Evolutionary conservation across 2,329 filamentous ascomycete genomes (phyloP).

Genomic region (Escovopsis sp.): DNA sequence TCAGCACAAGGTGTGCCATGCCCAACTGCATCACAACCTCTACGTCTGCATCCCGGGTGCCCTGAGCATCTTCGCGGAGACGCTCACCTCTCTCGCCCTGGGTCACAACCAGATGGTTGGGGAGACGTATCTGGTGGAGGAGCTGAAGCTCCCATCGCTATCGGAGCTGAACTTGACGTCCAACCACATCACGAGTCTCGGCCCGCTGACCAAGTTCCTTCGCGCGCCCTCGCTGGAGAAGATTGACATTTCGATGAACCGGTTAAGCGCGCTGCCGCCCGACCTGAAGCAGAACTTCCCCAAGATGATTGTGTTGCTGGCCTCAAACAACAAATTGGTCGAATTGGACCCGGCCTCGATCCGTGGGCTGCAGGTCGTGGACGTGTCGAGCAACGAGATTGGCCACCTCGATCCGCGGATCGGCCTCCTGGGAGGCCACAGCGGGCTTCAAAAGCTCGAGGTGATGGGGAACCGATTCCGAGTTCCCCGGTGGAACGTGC

Average conservation of each 20-base stretch:
- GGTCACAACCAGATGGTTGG: constrained; percentile 59
- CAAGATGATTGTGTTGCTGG: constrained; percentile 53
- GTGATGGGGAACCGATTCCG: constrained; percentile 77
- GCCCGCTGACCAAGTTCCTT: constrained; percentile 49
- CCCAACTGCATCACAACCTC: constrained; percentile 66
- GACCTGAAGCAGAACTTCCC: constrained; percentile 54
- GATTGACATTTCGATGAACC: constrained; percentile 71
- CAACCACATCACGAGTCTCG: constrained; percentile 59
- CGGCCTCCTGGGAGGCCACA: constrained; percentile 55
- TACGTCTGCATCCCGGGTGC: constrained; percentile 56
- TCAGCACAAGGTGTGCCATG: constrained; percentile 34
- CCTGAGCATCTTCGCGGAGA: constrained; percentile 55
- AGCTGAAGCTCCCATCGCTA: constrained; percentile 56
- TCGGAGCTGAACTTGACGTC: constrained; percentile 62
- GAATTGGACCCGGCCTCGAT: constrained; percentile 61
- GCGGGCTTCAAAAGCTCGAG: constrained; percentile 51
- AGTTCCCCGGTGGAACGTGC: constrained; percentile 68
- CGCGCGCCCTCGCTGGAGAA: constrained; percentile 61
- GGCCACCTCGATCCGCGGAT: constrained; percentile 66
- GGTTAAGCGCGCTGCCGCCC: constrained; percentile 54
- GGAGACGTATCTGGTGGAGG: constrained; percentile 49
- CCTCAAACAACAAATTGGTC: constrained; percentile 64
- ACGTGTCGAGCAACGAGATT: constrained; percentile 77
- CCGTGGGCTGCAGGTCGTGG: constrained; percentile 58
- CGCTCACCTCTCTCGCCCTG: constrained; percentile 57